Conservation (phyloP, 768 basidiomycete genomes). For the Amanita rubescens region DNA sequence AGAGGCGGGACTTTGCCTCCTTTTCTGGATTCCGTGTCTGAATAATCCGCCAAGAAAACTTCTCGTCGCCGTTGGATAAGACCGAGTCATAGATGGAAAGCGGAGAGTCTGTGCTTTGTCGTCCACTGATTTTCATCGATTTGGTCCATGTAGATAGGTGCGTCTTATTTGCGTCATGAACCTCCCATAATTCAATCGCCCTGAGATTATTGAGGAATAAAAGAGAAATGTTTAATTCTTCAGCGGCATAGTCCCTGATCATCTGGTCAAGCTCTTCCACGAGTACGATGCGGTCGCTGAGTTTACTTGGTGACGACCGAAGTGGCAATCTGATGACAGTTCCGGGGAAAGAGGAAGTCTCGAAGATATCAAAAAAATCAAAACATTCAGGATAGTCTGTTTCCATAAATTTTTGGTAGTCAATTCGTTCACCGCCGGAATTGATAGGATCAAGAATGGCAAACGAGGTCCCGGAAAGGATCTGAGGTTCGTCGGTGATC, state of each 20-base stretch:
- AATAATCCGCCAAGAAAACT: slow-evolving; percentile 25
- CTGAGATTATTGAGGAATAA: slow-evolving; percentile 35
- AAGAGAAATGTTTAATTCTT: slow-evolving; percentile 32
- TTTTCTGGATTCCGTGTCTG: slow-evolving; percentile 11
- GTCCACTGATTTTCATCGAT: neutral
- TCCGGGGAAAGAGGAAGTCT: no score
- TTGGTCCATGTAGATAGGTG: slow-evolving; percentile 16
- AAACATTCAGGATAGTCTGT: slow-evolving; percentile 30
- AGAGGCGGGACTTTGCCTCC: slow-evolving; percentile 1
- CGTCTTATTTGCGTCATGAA: no score
- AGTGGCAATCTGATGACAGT: no score
- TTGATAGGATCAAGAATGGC: slow-evolving; percentile 38
- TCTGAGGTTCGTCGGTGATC: slow-evolving; percentile 44
- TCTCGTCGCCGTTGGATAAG: neutral
- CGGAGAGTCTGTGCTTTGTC: neutral
- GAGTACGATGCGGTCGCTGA: slow-evolving; percentile 27
- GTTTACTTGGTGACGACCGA: no score
- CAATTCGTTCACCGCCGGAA: slow-evolving; percentile 24
- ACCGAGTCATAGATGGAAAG: no score
- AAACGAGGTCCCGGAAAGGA: slow-evolving; percentile 32
- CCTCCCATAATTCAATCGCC: slow-evolving; percentile 32
- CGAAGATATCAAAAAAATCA: slow-evolving; percentile 15
- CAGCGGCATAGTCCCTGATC: slow-evolving; percentile 31
- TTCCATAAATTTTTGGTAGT: slow-evolving; percentile 19
- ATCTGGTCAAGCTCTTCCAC: slow-evolving; percentile 28